phyloP scores from a whole-genome alignment of 306 rosid species.

The Sechiopsis laciniata region DNA sequence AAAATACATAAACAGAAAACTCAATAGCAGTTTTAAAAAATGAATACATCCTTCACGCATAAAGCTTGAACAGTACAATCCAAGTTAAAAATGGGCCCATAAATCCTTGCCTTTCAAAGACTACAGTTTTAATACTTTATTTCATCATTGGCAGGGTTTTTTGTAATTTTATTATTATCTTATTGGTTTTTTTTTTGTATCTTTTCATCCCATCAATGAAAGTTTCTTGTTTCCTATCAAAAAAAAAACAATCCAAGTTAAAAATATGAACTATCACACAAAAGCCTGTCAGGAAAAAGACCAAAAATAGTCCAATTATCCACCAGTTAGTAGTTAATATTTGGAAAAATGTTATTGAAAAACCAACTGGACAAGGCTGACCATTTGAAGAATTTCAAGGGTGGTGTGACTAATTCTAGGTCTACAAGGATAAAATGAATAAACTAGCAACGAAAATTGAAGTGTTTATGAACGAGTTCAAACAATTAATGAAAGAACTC shows the following conservation, averaged over 20 bases:
- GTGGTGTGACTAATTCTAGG: neutral
- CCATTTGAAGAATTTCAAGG: neutral
- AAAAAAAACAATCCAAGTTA: slow-evolving; percentile 6
- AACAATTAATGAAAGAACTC: too few relatives aligned
- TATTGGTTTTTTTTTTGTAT: too few relatives aligned
- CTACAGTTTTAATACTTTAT: too few relatives aligned
- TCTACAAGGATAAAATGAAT: neutral
- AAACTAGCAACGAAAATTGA: neutral
- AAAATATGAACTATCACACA: slow-evolving; percentile 10
- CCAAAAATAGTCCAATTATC: slow-evolving; percentile 3
- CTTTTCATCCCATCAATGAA: too few relatives aligned
- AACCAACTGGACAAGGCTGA: neutral
- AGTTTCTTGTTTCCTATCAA: too few relatives aligned
- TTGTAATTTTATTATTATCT: too few relatives aligned
- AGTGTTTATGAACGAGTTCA: too few relatives aligned
- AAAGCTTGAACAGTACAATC: slow-evolving; percentile 14
- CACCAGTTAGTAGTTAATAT: too few relatives aligned
- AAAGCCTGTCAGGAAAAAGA: neutral
- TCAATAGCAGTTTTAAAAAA: neutral
- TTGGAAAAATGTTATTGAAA: neutral
- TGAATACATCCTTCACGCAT: slow-evolving; percentile 1
- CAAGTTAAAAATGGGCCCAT: slow-evolving; percentile 14
- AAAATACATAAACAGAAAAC: slow-evolving; percentile 23
- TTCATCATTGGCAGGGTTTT: too few relatives aligned
- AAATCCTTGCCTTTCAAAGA: too few relatives aligned